A percentile compares a stretch with the other conserved stretches of the same genome.
phyloP scores from a whole-genome alignment of 371 early-diverging fungal genomes.

The Entomophthora muscae region DNA sequence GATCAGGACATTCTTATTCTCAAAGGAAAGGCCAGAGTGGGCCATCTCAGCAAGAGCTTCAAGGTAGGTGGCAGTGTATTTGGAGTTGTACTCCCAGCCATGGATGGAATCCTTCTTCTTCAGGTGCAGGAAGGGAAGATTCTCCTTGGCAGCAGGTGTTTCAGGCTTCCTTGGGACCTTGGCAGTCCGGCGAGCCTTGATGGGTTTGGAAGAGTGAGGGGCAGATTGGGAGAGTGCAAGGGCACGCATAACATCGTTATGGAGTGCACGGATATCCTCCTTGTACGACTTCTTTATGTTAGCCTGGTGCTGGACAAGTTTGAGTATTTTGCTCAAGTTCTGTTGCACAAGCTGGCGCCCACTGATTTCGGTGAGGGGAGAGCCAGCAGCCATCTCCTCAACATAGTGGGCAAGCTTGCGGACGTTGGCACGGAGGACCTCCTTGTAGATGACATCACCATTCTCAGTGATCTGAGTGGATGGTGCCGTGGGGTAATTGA shows the following conservation, averaged over 20 bases:
- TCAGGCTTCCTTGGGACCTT: slow-evolving; percentile 20
- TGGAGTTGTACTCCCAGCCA: slow-evolving; percentile 52
- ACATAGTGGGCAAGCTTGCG: slow-evolving; percentile 52
- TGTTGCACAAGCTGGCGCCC: slow-evolving; percentile 61
- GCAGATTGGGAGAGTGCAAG: slow-evolving; percentile 52
- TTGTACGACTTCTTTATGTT: slow-evolving; percentile 55
- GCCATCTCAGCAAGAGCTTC: slow-evolving; percentile 54
- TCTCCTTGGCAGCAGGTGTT: slow-evolving; percentile 30
- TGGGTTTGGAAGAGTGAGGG: slow-evolving; percentile 29
- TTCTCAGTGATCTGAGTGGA: too few relatives aligned
- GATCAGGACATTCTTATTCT: slow-evolving; percentile 61
- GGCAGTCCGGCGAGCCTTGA: slow-evolving; percentile 23
- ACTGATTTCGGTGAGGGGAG: slow-evolving; percentile 43
- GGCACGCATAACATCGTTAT: slow-evolving; percentile 51
- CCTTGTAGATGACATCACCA: too few relatives aligned
- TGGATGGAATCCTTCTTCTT: slow-evolving; percentile 39
- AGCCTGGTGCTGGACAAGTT: slow-evolving; percentile 58
- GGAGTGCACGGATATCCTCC: slow-evolving; percentile 44
- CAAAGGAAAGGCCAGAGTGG: slow-evolving; percentile 59
- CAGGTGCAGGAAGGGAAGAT: slow-evolving; percentile 63
- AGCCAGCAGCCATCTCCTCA: slow-evolving; percentile 47
- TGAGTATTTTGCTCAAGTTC: slow-evolving; percentile 54
- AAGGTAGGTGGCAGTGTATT: slow-evolving; percentile 50
- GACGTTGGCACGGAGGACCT: slow-evolving; percentile 34
- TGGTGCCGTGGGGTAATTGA: too few relatives aligned